A percentile compares a stretch with the other conserved stretches of the same genome.
Conservation (phyloP, 2,329 filamentous ascomycete species). For the Colletotrichum sp. region DNA sequence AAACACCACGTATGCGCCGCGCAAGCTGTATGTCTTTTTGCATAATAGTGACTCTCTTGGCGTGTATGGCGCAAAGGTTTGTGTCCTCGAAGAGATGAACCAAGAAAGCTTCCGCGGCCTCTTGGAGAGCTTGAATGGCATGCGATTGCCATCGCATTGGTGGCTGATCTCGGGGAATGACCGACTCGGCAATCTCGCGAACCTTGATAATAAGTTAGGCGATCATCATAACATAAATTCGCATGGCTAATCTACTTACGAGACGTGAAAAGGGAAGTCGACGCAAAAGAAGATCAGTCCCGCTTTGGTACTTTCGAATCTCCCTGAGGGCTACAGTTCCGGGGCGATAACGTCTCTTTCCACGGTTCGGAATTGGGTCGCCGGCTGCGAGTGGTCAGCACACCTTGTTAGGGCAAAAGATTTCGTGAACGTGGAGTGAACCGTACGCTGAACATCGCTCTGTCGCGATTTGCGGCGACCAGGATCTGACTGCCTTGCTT, state of each 20-base stretch:
- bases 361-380: slow-evolving; percentile 70
- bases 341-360: slow-evolving; percentile 71
- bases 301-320: slow-evolving; percentile 89
- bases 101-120: slow-evolving; percentile 94
- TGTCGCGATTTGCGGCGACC: slow-evolving; percentile 34
- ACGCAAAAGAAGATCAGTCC: slow-evolving; percentile 82
- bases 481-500: slow-evolving; percentile 22
- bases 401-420: background rate
- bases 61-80: slow-evolving; percentile 95
- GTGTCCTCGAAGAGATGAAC: slow-evolving; percentile 97
- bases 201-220: slow-evolving; percentile 44
- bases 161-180: slow-evolving; percentile 64
- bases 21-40: slow-evolving; percentile 98
- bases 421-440: background rate
- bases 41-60: slow-evolving; percentile 96
- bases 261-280: slow-evolving; percentile 83
- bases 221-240: background rate
- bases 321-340: slow-evolving; percentile 90
- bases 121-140: slow-evolving; percentile 90
- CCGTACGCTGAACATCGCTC: slow-evolving; percentile 46
- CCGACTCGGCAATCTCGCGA: slow-evolving; percentile 73
- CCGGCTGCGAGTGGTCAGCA: slow-evolving; percentile 57
- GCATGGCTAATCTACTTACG: slow-evolving; percentile 43
- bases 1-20: slow-evolving; percentile 76
- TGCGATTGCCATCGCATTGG: slow-evolving; percentile 94